These are phyloP conservation scores for Pyricularia sp. DNA, from an alignment of 2,329 filamentous ascomycete genomes.

Conservation along the genomic window DNA sequence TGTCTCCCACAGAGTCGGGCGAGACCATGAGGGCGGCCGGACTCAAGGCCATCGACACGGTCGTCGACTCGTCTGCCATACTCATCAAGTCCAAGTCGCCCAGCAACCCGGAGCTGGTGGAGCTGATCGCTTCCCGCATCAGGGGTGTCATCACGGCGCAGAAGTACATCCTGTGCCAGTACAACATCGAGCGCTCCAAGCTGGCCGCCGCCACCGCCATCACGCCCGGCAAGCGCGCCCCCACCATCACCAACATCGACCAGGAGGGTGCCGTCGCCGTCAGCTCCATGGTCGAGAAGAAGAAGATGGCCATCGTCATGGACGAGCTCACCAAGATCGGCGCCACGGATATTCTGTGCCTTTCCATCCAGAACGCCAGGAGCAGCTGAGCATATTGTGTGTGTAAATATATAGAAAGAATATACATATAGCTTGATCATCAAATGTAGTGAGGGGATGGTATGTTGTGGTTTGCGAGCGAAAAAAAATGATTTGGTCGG, in stretches of 20 bases:
- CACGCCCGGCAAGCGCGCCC: conserved; percentile 86
- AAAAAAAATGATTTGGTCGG: not conserved
- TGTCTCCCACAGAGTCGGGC: conserved; percentile 59
- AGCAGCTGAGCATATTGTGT: conserved; percentile 8
- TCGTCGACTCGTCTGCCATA: conserved; percentile 75
- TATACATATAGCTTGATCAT: not conserved
- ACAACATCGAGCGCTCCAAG: conserved; percentile 69
- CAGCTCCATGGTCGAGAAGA: conserved; percentile 84
- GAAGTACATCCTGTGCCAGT: conserved; percentile 87
- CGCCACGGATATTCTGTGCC: conserved; percentile 72
- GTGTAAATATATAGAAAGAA: not conserved
- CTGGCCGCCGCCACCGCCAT: conserved; percentile 58
- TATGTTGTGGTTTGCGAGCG: not conserved
- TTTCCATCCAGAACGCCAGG: conserved; percentile 65
- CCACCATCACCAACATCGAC: conserved; percentile 81
- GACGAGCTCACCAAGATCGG: conserved; percentile 65
- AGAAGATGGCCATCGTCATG: conserved; percentile 74
- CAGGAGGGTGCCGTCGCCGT: conserved; percentile 91
- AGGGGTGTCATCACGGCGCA: conserved; percentile 91
- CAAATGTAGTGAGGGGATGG: too few relatives aligned
- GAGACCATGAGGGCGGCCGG: conserved; percentile 97
- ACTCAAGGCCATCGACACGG: conserved; percentile 85
- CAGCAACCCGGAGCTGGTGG: conserved; percentile 66
- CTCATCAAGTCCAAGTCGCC: conserved; percentile 83
- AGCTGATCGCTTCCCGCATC: conserved; percentile 77